Evolutionary conservation across 306 rosid genomes (phyloP).

Genomic region (Parietaria judaica): DNA sequence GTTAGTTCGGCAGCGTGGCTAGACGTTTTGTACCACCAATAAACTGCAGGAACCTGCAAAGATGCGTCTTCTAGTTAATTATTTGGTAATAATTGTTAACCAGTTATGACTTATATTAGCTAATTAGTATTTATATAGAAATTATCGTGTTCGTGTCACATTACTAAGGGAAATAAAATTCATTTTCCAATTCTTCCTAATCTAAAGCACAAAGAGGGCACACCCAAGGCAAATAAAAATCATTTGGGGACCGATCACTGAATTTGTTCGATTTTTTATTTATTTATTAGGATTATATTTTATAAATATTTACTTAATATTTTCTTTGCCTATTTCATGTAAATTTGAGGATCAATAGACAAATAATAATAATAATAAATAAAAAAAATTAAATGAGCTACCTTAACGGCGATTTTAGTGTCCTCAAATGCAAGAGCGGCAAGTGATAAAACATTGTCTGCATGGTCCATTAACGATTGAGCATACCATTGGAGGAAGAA

Average conservation of each 20-base stretch:
- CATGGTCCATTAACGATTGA: conserved; percentile 70
- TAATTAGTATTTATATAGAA: too few species aligned
- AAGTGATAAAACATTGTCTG: conserved; percentile 88
- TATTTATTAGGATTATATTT: too few species aligned
- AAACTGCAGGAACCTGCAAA: conserved; percentile 79
- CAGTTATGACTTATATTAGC: too few species aligned
- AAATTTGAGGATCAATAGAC: too few species aligned
- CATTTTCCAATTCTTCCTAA: background rate
- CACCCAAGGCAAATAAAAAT: background rate
- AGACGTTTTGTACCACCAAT: conserved; percentile 91
- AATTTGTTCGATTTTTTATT: too few species aligned
- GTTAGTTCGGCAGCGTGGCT: conserved; percentile 97
- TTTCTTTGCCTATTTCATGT: too few species aligned
- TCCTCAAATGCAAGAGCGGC: conserved; percentile 94
- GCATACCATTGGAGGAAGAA: conserved; percentile 97
- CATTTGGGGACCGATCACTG: too few species aligned
- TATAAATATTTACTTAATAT: too few species aligned
- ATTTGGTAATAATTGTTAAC: background rate
- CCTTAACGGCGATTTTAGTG: conserved; percentile 72
- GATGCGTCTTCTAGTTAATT: conserved; percentile 16
- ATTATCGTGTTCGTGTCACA: too few species aligned
- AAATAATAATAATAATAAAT: too few species aligned
- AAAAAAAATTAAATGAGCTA: conserved; percentile 20
- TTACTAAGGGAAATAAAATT: too few species aligned
- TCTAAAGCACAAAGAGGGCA: conserved; percentile 11